Percentiles rank a stretch among this genome's conserved stretches.
These are phyloP conservation scores for Gonapodya sp. DNA, from an alignment of 192 early-diverging fungal species.

Conservation along the genomic window DNA sequence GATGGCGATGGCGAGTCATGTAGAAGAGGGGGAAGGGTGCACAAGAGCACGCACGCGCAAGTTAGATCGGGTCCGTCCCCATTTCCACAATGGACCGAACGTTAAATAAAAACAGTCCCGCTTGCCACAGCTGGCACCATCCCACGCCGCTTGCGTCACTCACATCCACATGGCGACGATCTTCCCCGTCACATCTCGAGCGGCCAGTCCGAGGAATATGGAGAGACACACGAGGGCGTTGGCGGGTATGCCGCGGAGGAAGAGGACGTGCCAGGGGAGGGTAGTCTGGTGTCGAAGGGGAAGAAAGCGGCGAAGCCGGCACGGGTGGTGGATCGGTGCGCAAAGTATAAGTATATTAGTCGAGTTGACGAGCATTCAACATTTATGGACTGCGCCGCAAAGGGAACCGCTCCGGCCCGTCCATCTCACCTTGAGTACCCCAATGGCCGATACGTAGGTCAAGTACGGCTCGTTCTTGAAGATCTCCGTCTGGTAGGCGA, in stretches of 20 bases:
- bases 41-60: too few relatives aligned
- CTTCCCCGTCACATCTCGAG: constrained; percentile 24
- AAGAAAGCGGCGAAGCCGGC: too few relatives aligned
- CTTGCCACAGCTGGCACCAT: neutral
- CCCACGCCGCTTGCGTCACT: neutral
- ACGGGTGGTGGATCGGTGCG: too few relatives aligned
- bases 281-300: constrained; percentile 8
- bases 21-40: too few relatives aligned
- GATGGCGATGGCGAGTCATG: too few relatives aligned
- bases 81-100: neutral
- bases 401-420: too few relatives aligned
- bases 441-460: constrained; percentile 17
- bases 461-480: constrained; percentile 22
- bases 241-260: constrained; percentile 23
- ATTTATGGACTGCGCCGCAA: too few relatives aligned
- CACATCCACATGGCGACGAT: constrained; percentile 20
- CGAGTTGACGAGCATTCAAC: neutral
- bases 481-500: constrained; percentile 19
- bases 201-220: constrained; percentile 22
- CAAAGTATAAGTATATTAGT: too few relatives aligned
- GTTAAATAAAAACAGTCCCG: neutral
- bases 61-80: too few relatives aligned
- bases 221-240: constrained; percentile 27
- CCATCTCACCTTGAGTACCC: constrained; percentile 15
- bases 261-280: constrained; percentile 17